Base-by-base conservation (phyloP, 768 basidiomycete species). In the Phylloporus sp. region DNA sequence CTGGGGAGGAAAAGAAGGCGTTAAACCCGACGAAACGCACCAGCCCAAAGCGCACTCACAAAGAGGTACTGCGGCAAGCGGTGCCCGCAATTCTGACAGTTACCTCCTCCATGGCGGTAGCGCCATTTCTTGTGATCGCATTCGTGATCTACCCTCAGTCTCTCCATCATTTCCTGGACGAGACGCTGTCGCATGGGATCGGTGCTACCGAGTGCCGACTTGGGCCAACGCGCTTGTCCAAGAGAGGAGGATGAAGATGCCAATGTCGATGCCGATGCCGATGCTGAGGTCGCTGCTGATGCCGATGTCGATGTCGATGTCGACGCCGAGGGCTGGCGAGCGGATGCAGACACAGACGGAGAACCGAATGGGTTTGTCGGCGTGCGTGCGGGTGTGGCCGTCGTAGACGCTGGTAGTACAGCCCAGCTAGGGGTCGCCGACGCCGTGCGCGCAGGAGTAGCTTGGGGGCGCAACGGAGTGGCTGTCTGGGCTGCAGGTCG, bases 141-240 rank as follows among this genome's bases (percentile, higher is more conserved):
- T 3, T 81, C 74, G 59, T 86, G 86, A 51, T 80, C 75, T 7
- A 69, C 65, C 9, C 80, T 66, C 35, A 86, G 67, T 5, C 70
- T 52, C 2, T 71, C 72, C 44, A 69, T 70, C 57, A 61, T 68
- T 32, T 66, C 58, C 13, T 34, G 57, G 3, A 76, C 66, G 41
- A 66, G 56, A 27, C 53, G 54, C 22, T 58, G 57, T 26, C 62
- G 57, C 43, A 9, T 36, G 13, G 40, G 3, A 32, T 57, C 44
- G 2, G 16, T 10, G 28, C 39, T 22, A 13, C 31, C 31, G 22
- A 6, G 9, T 11, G 10, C 12, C 22, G 50, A 13, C 29, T 35
- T 59, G 39, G 53, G 47, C 23, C n/a, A 16, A 29, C 15, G 28
- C n/a, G n/a, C n/a, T 52, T 39, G 58, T 16, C 6, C 13, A 39